Evolutionary conservation across 139 green algal genomes (phyloP).

Genomic region (Tetradesmus lagerheimii): DNA sequence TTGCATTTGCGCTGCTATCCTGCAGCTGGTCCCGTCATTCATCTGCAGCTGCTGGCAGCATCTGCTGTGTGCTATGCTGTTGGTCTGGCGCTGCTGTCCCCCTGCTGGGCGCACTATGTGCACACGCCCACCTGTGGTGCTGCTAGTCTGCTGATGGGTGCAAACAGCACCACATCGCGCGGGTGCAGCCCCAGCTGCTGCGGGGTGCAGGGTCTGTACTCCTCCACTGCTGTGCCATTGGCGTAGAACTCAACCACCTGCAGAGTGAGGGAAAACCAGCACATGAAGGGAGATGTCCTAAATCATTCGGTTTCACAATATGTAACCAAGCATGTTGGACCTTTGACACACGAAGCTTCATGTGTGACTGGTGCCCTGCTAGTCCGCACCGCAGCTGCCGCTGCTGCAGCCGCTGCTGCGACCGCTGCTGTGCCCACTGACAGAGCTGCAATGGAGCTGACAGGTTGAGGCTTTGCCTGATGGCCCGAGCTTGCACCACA

Average conservation of each 20-base stretch:
- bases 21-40: neutral
- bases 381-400: too few relatives aligned
- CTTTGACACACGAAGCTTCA: too few relatives aligned
- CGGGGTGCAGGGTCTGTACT: slow-evolving; percentile 19
- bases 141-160: slow-evolving; percentile 42
- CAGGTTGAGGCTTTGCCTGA: too few relatives aligned
- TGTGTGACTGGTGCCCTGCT: too few relatives aligned
- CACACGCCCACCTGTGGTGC: slow-evolving; percentile 42
- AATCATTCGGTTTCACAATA: too few relatives aligned
- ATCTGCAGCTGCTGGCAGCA: neutral
- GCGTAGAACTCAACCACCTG: slow-evolving; percentile 56
- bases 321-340: too few relatives aligned
- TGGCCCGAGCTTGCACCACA: too few relatives aligned
- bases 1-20: neutral
- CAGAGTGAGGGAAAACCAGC: neutral
- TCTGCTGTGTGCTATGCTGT: neutral
- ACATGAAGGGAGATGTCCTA: too few relatives aligned
- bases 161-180: slow-evolving; percentile 58
- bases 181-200: slow-evolving; percentile 59
- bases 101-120: neutral
- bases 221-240: slow-evolving; percentile 48
- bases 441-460: too few relatives aligned
- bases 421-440: too few relatives aligned
- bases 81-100: neutral
- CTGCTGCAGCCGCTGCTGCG: too few relatives aligned